Conservation (phyloP, 2,329 filamentous ascomycete species). For the Xylariomycetidae sp. region DNA sequence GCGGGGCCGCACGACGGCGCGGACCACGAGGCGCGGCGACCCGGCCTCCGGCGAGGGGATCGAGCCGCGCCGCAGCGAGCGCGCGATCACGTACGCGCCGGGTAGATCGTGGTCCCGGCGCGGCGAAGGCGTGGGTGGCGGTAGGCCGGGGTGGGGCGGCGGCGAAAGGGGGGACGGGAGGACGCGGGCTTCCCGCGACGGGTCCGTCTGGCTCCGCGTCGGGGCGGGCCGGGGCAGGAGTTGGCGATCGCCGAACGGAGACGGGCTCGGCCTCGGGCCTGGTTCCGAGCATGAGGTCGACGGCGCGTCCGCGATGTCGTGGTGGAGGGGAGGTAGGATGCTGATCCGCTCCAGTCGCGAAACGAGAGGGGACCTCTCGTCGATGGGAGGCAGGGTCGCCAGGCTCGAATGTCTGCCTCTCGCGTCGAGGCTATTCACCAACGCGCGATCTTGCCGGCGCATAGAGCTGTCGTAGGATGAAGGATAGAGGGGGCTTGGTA, state of each 20-base stretch:
- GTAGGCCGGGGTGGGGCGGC: constrained; percentile 29
- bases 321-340: constrained; percentile 14
- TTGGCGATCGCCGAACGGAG: constrained; percentile 1
- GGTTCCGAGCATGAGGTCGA: constrained; percentile 6
- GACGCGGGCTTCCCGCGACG: too few species aligned
- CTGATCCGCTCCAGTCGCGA: constrained; percentile 21
- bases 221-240: background rate
- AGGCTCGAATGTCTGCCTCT: constrained; percentile 15
- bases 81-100: constrained; percentile 39
- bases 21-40: constrained; percentile 28
- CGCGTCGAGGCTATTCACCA: constrained; percentile 29
- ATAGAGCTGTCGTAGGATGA: constrained; percentile 28
- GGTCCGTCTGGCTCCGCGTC: too few species aligned
- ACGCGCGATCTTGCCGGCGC: constrained; percentile 29
- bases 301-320: constrained; percentile 3
- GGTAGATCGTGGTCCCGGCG: constrained; percentile 35
- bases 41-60: constrained; percentile 8
- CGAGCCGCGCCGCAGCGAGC: constrained; percentile 32
- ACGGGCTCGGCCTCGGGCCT: too few species aligned
- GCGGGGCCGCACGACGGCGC: constrained; percentile 38
- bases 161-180: constrained; percentile 9
- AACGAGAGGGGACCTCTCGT: constrained; percentile 23
- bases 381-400: constrained; percentile 21
- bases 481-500: constrained; percentile 30
- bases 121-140: constrained; percentile 35